Conservation (phyloP, 2,329 filamentous ascomycete species). For the Colletotrichum camelliae region DNA sequence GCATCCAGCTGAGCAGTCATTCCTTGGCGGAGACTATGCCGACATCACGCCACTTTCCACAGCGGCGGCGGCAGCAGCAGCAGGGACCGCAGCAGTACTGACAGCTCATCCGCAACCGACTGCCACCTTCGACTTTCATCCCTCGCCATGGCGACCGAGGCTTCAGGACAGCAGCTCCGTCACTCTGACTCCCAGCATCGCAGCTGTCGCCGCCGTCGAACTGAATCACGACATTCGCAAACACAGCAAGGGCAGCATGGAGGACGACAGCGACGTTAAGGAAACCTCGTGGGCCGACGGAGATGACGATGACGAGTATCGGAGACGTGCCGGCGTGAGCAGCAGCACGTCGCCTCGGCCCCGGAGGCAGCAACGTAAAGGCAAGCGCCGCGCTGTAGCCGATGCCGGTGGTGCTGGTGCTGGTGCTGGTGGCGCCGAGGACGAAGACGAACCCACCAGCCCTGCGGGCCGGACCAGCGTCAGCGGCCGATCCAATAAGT, state of each 20-base stretch:
- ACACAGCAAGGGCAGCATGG: slow-evolving; percentile 16
- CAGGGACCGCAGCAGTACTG: neutral
- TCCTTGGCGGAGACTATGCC: slow-evolving; percentile 20
- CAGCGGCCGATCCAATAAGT: slow-evolving; percentile 9
- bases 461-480: slow-evolving; percentile 7
- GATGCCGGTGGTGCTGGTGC: neutral
- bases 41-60: slow-evolving; percentile 22
- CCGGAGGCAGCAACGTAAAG: slow-evolving; percentile 4
- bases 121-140: slow-evolving; percentile 11
- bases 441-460: slow-evolving; percentile 6
- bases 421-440: neutral
- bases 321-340: neutral
- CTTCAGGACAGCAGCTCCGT: slow-evolving; percentile 14
- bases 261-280: slow-evolving; percentile 8
- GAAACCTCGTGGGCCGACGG: slow-evolving; percentile 7
- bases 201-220: slow-evolving; percentile 13
- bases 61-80: neutral
- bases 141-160: slow-evolving; percentile 14
- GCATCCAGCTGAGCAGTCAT: slow-evolving; percentile 13
- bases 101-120: slow-evolving; percentile 8
- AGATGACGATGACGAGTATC: neutral
- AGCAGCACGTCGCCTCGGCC: neutral
- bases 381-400: slow-evolving; percentile 11
- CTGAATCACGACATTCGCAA: slow-evolving; percentile 13
- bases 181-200: slow-evolving; percentile 13